These are phyloP conservation scores for Pluteus cervinus DNA, from an alignment of 768 basidiomycete species.

Conservation along the genomic window DNA sequence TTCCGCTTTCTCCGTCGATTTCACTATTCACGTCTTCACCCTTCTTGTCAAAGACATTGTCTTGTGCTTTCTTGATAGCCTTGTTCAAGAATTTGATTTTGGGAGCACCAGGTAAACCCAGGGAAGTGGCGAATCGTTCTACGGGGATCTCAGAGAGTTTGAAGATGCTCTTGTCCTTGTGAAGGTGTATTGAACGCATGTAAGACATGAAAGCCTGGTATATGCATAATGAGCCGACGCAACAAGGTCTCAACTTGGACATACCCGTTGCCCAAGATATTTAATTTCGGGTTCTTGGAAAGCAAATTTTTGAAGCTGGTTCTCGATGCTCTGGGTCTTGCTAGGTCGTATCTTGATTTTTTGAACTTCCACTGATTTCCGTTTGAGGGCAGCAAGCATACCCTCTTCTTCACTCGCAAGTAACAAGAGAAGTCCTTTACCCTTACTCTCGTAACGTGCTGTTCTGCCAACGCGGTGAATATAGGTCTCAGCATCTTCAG, in stretches of 20 bases:
- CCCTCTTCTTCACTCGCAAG: constrained; percentile 92
- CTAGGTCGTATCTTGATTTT: constrained; percentile 86
- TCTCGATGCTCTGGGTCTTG: constrained; percentile 80
- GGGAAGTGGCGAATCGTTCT: constrained; percentile 78
- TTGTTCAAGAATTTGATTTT: constrained; percentile 83
- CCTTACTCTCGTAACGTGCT: constrained; percentile 87
- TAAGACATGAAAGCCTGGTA: constrained; percentile 92
- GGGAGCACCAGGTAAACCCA: constrained; percentile 91
- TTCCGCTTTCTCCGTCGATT: constrained; percentile 10
- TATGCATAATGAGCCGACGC: constrained; percentile 1
- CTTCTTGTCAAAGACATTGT: constrained; percentile 67
- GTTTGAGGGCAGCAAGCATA: constrained; percentile 65
- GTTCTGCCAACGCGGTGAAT: constrained; percentile 96
- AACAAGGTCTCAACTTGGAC: constrained; percentile 18
- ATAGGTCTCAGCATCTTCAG: constrained; percentile 96
- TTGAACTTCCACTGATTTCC: constrained; percentile 65
- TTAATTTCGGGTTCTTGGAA: constrained; percentile 98
- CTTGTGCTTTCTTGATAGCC: constrained; percentile 63
- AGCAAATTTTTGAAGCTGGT: constrained; percentile 85
- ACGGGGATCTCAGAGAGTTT: constrained; percentile 77
- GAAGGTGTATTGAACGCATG: constrained; percentile 84
- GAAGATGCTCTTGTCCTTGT: constrained; percentile 93
- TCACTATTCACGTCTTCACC: constrained; percentile 23
- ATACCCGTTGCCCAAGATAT: constrained; percentile 87
- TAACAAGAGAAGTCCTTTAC: constrained; percentile 78